Percentiles rank a stretch among this genome's conserved stretches.
These are phyloP conservation scores for Trichophyton mentagrophytes DNA, from an alignment of 2,329 filamentous ascomycete species.

Conservation along the genomic window DNA sequence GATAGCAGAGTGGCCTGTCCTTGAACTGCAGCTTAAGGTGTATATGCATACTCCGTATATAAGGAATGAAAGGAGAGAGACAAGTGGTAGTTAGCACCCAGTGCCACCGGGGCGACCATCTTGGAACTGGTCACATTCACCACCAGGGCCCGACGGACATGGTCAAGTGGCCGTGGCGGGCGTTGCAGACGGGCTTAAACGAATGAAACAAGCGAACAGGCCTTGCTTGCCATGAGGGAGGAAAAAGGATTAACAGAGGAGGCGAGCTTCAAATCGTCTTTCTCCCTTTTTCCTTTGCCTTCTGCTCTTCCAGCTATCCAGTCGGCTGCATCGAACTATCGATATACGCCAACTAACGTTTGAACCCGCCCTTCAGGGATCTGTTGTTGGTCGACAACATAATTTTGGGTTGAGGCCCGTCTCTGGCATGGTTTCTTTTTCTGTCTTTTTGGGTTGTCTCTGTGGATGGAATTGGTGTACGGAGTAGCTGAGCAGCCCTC, in stretches of 20 bases:
- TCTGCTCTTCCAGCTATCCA: neutral
- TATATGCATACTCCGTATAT: neutral
- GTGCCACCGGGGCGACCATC: neutral
- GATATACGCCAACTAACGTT: conserved; percentile 2
- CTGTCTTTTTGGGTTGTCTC: neutral
- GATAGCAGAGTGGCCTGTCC: neutral
- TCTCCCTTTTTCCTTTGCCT: neutral
- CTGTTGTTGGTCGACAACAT: neutral
- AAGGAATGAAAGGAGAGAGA: neutral
- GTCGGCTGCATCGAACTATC: conserved; percentile 1
- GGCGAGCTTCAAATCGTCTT: neutral
- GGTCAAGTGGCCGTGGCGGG: conserved; percentile 1
- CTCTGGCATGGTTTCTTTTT: neutral
- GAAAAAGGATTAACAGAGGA: neutral
- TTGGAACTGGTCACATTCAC: conserved; percentile 3
- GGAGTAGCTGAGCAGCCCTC: neutral
- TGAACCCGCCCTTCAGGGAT: neutral
- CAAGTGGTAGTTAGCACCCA: neutral
- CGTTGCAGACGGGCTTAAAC: neutral
- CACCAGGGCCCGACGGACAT: neutral
- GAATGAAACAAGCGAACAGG: conserved; percentile 1
- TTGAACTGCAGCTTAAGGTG: neutral
- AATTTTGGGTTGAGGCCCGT: conserved; percentile 2
- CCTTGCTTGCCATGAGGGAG: neutral
- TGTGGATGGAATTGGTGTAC: neutral